Evolutionary conservation across 805 yeast genomes (phyloP).

Genomic region (Clavispora asparagi): DNA sequence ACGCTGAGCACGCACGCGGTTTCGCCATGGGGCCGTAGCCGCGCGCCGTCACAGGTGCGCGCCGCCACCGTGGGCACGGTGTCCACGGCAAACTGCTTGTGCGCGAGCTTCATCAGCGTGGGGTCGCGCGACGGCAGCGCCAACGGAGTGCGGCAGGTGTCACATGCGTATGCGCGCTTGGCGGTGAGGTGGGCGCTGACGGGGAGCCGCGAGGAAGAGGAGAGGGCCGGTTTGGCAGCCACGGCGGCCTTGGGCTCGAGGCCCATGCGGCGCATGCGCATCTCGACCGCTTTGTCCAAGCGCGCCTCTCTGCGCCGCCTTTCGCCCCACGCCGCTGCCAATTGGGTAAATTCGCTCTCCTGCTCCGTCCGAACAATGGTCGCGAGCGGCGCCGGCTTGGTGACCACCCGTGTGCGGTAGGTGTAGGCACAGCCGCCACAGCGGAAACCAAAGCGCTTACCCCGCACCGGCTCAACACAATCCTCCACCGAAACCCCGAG

Average conservation of each 20-base stretch:
- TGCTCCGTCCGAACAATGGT: constrained; percentile 10
- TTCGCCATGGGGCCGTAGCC: constrained; percentile 8
- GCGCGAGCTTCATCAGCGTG: constrained; percentile 23
- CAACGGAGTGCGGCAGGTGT: constrained; percentile 23
- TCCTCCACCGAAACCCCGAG: constrained; percentile 20
- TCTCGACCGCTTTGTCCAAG: background rate
- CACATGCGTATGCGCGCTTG: constrained; percentile 23
- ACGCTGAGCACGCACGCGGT: constrained; percentile 22
- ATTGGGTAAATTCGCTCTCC: constrained; percentile 6
- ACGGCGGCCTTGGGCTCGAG: background rate
- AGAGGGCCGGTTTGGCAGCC: background rate
- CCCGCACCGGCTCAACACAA: constrained; percentile 5
- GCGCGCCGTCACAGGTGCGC: constrained; percentile 8
- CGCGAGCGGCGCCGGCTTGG: constrained; percentile 14
- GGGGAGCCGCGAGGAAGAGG: constrained; percentile 14
- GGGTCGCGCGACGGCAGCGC: constrained; percentile 23
- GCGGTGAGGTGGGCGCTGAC: constrained; percentile 20
- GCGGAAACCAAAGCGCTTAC: constrained; percentile 8
- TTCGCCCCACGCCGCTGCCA: background rate
- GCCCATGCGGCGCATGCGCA: background rate
- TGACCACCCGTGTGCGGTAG: constrained; percentile 10
- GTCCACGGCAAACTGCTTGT: constrained; percentile 31
- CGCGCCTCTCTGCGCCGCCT: background rate
- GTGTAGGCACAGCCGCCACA: constrained; percentile 11
- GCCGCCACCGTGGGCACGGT: constrained; percentile 25